Evolutionary conservation across 768 basidiomycete genomes (phyloP).

Genomic region (Suillus hirtellus): DNA sequence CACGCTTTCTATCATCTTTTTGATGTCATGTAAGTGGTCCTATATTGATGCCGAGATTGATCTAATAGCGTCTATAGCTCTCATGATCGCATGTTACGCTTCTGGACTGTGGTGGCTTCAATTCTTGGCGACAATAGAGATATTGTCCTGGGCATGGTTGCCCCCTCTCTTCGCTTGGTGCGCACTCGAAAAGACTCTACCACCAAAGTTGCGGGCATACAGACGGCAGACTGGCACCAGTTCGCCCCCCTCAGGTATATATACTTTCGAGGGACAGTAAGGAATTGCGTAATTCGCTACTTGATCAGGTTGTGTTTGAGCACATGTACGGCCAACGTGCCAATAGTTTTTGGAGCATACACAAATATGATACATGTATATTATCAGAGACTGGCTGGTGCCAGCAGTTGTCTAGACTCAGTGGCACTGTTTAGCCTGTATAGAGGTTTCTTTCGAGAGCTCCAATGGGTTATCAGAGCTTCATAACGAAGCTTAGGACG

Average conservation of each 20-base stretch:
- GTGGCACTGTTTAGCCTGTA: background rate
- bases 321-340: background rate
- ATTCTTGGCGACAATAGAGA: background rate
- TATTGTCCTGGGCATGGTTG: slow-evolving; percentile 7
- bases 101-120: slow-evolving; percentile 8
- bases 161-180: slow-evolving; percentile 1
- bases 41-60: background rate
- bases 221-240: background rate
- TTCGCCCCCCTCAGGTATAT: background rate
- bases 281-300: background rate
- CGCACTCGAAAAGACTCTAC: slow-evolving; percentile 1
- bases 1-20: background rate
- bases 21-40: background rate
- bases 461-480: background rate
- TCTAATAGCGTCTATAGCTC: background rate
- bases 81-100: slow-evolving; percentile 1
- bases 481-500: background rate
- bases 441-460: background rate
- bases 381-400: background rate
- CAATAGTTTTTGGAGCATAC: background rate
- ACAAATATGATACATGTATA: background rate
- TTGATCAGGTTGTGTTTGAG: background rate
- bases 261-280: background rate
- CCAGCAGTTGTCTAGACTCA: background rate
- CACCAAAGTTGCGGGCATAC: slow-evolving; percentile 12